Evolutionary conservation across 495 filamentous ascomycete genomes (phyloP).

Genomic region (Tuber aestivum): DNA sequence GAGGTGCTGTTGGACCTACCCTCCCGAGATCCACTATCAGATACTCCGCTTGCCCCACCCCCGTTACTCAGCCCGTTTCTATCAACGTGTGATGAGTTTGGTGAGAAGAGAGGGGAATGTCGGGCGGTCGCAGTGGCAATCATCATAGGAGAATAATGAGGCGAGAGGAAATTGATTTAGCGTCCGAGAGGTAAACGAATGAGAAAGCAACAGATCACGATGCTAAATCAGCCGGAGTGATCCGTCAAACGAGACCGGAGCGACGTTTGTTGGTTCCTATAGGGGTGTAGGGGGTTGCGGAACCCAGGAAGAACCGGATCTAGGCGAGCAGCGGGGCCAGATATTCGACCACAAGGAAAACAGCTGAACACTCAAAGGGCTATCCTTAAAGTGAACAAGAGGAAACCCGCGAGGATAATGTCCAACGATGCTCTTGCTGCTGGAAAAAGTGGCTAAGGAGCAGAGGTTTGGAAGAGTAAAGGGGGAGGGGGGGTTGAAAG

Average conservation of each 20-base stretch:
- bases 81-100: conserved; percentile 35
- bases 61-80: conserved; percentile 38
- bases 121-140: conserved; percentile 40
- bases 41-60: conserved; percentile 27
- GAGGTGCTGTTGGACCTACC: conserved; percentile 35
- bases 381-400: not conserved
- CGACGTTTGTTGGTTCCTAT: conserved; percentile 23
- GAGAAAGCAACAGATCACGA: conserved; percentile 29
- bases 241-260: conserved; percentile 24
- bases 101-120: conserved; percentile 38
- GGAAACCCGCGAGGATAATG: conserved; percentile 1
- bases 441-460: not conserved
- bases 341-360: not conserved
- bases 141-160: conserved; percentile 31
- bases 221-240: conserved; percentile 16
- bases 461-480: conserved; percentile 28
- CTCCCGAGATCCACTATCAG: conserved; percentile 34
- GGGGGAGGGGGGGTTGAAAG: conserved; percentile 30
- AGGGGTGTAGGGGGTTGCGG: conserved; percentile 22
- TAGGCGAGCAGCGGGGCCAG: not conserved
- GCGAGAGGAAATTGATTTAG: not conserved
- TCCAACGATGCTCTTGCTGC: not conserved
- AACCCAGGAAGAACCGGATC: not conserved
- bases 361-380: not conserved
- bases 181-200: conserved; percentile 2